phyloP scores from a whole-genome alignment of 805 yeast species.

The Teunomyces pallodes region DNA sequence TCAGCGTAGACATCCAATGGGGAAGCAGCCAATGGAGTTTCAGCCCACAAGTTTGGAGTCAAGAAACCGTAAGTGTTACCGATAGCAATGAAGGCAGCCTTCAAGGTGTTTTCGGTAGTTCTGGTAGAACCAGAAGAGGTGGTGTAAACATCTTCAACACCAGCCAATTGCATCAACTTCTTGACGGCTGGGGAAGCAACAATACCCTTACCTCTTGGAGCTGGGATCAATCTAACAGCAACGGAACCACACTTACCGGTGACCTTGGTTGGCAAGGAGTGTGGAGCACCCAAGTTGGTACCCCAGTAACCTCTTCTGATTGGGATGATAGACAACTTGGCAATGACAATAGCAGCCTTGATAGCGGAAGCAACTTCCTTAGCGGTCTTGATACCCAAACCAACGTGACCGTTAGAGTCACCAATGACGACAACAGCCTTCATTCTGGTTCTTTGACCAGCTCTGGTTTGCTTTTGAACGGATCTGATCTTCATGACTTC shows the following conservation, averaged over 20 bases:
- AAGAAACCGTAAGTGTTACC: slow-evolving; percentile 99
- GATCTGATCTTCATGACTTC: slow-evolving; percentile 99
- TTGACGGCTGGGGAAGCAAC: slow-evolving; percentile 99
- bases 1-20: slow-evolving; percentile 95
- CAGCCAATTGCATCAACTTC: slow-evolving; percentile 98
- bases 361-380: slow-evolving; percentile 99
- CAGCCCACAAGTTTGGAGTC: slow-evolving; percentile 98
- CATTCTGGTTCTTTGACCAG: slow-evolving; percentile 99
- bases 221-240: slow-evolving; percentile 97
- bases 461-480: slow-evolving; percentile 99
- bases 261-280: slow-evolving; percentile 96
- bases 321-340: slow-evolving; percentile 97
- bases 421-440: slow-evolving; percentile 99
- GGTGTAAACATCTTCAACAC: slow-evolving; percentile 99
- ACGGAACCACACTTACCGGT: slow-evolving; percentile 99
- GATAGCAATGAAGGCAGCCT: slow-evolving; percentile 98
- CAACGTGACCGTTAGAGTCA: slow-evolving; percentile 99
- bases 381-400: slow-evolving; percentile 99
- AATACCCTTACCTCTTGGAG: slow-evolving; percentile 99
- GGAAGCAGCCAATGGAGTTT: slow-evolving; percentile 77
- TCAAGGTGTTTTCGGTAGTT: slow-evolving; percentile 99
- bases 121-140: slow-evolving; percentile 98
- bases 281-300: slow-evolving; percentile 98
- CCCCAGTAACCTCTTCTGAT: slow-evolving; percentile 99
- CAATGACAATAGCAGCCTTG: slow-evolving; percentile 99